phyloP scores from a whole-genome alignment of 2,329 filamentous ascomycete species.

The Colletotrichum liaoningense region DNA sequence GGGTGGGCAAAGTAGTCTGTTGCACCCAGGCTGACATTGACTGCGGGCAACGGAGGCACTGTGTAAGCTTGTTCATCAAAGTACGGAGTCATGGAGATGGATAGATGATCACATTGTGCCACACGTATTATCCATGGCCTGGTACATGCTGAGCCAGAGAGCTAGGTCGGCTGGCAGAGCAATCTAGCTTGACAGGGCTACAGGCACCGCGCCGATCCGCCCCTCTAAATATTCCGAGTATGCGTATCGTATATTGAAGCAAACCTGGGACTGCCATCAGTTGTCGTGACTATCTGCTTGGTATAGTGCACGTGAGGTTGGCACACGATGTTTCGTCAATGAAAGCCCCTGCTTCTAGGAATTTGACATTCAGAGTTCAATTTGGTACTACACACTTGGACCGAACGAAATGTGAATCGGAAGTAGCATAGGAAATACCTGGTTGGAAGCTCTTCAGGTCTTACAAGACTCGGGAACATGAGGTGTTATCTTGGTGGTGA shows the following conservation, averaged over 20 bases:
- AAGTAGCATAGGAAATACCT: background rate
- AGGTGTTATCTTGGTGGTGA: too few relatives aligned
- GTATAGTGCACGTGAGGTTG: background rate
- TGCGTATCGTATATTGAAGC: background rate
- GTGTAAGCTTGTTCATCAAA: background rate
- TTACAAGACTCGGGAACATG: background rate
- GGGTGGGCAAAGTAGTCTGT: background rate
- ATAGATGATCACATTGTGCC: too few relatives aligned
- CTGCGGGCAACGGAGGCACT: background rate
- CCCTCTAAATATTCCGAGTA: background rate
- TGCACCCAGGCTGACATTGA: background rate
- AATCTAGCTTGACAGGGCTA: conserved; percentile 9
- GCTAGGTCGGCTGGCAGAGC: background rate
- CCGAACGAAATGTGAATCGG: background rate
- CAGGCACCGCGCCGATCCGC: conserved; percentile 12
- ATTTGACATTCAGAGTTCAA: background rate
- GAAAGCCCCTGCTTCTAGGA: too few relatives aligned
- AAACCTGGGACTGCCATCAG: background rate
- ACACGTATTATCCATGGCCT: background rate
- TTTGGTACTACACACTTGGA: background rate
- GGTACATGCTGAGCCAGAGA: background rate
- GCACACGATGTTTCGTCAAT: background rate
- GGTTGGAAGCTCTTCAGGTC: background rate
- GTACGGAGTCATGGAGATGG: background rate
- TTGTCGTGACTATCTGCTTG: background rate